Base-by-base conservation (phyloP, 169 alveolate species). In the Eimeria sp. region DNA sequence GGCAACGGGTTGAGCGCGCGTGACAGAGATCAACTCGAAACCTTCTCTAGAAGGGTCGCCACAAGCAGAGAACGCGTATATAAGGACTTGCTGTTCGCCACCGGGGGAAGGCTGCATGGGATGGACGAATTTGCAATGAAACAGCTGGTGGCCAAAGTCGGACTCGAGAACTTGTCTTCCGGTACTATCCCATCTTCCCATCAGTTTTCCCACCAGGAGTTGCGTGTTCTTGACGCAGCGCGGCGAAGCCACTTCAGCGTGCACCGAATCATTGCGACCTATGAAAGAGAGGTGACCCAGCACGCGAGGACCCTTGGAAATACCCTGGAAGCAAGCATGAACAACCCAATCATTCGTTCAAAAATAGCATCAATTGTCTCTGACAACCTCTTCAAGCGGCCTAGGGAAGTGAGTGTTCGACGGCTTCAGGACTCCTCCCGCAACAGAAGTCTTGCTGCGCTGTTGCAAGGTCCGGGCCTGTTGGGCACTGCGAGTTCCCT, bases 61-160 rank as follows among this genome's bases (percentile, higher is more conserved):
- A 57, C 92, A 0, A 84, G 92, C 92, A 84, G 76, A n/a, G 92
- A 84, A 67, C 92, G 92, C 45, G 27, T 84, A 54, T 84, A 84
- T 45, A 84, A 57, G 30, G 92, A 84, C 54, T 40, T 84, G 51
- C 27, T 84, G 51, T 84, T 84, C 65, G 14, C 63, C 2, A 84
- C 92, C 14, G 92, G 92, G 43, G 92, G 45, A 43, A 84, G 43
- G 25, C 63, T 30, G 22, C 92, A 54, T 45, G 92, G 92, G 30
- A 4, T 84, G 76, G 92, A 84, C 47, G 92, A 84, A 13, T 84
- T 84, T 58, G 49, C 92, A 84, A 57, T 84, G 76, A 84, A 84
- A 16, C 92, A 84, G 78, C 78, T 84, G 51, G 76, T 84, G 51
- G 58, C 73, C 20, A 84, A 84, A 45, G 78, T 84, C 27, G 92